Evolutionary conservation across 1,284 basidiomycete genomes (phyloP), one percentile per base, ranked within the genome.

Genomic region (Sporisorium sorghi): DNA sequence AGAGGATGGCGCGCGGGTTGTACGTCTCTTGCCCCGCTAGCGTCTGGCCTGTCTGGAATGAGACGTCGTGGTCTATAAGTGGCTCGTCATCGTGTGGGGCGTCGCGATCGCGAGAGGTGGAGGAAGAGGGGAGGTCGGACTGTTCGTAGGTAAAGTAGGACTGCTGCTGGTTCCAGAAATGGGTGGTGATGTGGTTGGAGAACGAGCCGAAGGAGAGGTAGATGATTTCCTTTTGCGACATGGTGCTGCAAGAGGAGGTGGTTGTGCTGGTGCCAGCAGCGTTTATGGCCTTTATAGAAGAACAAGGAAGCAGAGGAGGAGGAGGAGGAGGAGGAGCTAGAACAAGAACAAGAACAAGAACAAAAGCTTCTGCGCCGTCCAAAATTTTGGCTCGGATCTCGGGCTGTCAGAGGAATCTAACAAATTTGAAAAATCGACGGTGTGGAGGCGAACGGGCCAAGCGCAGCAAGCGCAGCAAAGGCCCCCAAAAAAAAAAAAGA

Each of bases 131-230:
- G 3, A 59, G 46, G 35, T 68, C 66, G 26, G 49, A 55, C 7
- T 58, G 26, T 15, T 68, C 64, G 57, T 76, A 79, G 30, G 69
- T 64, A 48, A 82, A 81, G 64, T 83, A 82, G 23, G 76, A 68
- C 46, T 81, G 71, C 37, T 83, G 82, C 46, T 78, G 56, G 53
- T 83, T 83, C 78, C 79, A 83, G 46, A 80, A 83, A 59, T 82
- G 79, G 14, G 81, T 81, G 9, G 81, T 61, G 43, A 80, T 74
- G 67, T 81, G 76, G 47, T 81, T 80, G 39, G 82, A 71, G 49
- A 80, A 65, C 14, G 75, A 69, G 37, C 82, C 82, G 33, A 83
- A 79, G 19, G 81, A 78, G 54, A 83, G 69, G 68, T 80, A 73
- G 55, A 83, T 78, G 33, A 77, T 76, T 54, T 83, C 81, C 49